phyloP scores from a whole-genome alignment of 2,329 filamentous ascomycete genomes.

The Aspergillus pseudoglaucus region DNA sequence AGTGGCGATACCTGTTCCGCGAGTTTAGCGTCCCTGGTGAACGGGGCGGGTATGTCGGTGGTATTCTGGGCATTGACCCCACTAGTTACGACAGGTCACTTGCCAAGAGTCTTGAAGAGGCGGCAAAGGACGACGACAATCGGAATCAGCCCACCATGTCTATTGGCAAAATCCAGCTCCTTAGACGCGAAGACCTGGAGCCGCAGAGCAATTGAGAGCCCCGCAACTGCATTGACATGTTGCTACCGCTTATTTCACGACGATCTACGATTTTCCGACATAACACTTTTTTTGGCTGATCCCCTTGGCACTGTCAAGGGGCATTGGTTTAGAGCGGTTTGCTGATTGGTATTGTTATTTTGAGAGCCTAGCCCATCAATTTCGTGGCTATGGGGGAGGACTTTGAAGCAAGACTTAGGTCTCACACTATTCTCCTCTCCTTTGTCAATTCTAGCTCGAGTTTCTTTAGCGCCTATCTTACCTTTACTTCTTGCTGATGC shows the following conservation, averaged over 20 bases:
- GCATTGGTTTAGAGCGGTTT: too few species aligned
- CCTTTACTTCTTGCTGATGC: not conserved
- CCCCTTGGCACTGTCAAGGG: too few species aligned
- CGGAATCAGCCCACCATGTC: constrained; percentile 23
- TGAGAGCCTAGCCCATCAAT: too few species aligned
- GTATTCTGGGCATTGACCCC: constrained; percentile 59
- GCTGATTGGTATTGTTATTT: too few species aligned
- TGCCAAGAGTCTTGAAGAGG: constrained; percentile 18
- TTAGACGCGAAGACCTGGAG: constrained; percentile 39
- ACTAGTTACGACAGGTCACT: constrained; percentile 49
- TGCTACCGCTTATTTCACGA: not conserved
- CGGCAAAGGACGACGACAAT: constrained; percentile 18
- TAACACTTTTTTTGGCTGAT: not conserved
- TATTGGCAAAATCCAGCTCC: constrained; percentile 40
- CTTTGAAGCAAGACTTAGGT: too few species aligned
- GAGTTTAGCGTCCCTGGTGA: constrained; percentile 98
- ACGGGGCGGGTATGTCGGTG: constrained; percentile 66
- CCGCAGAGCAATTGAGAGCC: constrained; percentile 15
- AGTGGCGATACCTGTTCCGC: constrained; percentile 91
- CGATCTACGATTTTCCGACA: not conserved
- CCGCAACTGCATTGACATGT: not conserved
- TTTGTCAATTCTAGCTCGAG: too few species aligned
- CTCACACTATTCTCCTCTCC: too few species aligned
- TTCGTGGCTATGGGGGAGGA: too few species aligned
- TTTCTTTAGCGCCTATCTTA: constrained; percentile 3